Evolutionary conservation across 352 stramenopile species (phyloP).

Genomic region (Elongisporangium anandrum): DNA sequence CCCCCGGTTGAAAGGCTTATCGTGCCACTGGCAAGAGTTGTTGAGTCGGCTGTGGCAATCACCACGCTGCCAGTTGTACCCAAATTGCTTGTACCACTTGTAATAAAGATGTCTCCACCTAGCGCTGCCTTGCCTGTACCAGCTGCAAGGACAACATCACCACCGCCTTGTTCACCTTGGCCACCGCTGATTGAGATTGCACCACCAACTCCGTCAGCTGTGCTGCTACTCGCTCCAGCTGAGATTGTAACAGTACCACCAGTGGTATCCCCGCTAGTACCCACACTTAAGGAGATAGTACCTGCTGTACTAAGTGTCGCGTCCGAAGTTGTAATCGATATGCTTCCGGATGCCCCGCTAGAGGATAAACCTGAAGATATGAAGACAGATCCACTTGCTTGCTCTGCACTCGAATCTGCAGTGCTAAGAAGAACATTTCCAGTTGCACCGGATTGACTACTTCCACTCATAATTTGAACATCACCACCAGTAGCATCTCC

Average conservation of each 20-base stretch:
- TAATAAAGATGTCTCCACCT: slow-evolving; percentile 18
- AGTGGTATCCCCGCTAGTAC: slow-evolving; percentile 8
- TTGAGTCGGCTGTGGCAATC: slow-evolving; percentile 17
- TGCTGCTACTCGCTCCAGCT: slow-evolving; percentile 14
- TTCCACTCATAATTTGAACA: slow-evolving; percentile 12
- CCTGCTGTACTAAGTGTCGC: slow-evolving; percentile 9
- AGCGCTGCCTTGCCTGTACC: slow-evolving; percentile 13
- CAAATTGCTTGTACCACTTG: slow-evolving; percentile 11
- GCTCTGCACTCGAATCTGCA: slow-evolving; percentile 3
- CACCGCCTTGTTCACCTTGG: slow-evolving; percentile 14
- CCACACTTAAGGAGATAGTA: slow-evolving; percentile 11
- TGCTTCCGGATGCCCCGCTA: slow-evolving; percentile 11
- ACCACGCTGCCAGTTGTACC: slow-evolving; percentile 18
- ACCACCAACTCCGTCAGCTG: slow-evolving; percentile 8
- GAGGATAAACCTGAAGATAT: slow-evolving; percentile 12
- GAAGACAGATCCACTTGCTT: slow-evolving; percentile 6
- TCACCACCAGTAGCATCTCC: slow-evolving; percentile 3
- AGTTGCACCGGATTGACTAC: slow-evolving; percentile 1
- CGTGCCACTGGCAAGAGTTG: slow-evolving; percentile 10
- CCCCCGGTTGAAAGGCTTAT: slow-evolving; percentile 12
- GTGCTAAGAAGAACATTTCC: slow-evolving; percentile 7
- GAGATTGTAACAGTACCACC: slow-evolving; percentile 22
- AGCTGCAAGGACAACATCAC: slow-evolving; percentile 23
- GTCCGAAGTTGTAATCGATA: slow-evolving; percentile 18
- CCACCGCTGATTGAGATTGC: slow-evolving; percentile 12